Evolutionary conservation across 2,329 filamentous ascomycete species (phyloP), one percentile per base, ranked within the genome.

Genomic region (Sporothrix phasma): DNA sequence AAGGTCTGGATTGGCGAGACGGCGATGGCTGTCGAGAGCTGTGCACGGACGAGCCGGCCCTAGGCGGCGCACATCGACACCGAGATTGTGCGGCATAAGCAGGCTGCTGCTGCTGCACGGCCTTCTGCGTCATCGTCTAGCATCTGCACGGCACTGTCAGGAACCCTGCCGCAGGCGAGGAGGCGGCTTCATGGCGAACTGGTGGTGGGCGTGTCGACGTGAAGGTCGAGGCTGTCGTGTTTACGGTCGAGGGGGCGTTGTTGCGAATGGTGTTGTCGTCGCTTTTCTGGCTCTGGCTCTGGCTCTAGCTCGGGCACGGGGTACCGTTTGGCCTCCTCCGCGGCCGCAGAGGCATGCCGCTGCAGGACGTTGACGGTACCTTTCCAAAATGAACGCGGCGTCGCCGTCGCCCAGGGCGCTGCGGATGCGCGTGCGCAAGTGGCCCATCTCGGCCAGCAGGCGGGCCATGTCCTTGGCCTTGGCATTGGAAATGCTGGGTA

Each of bases 281-380:
- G 51, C n/a, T n/a, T 11, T n/a, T 53, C 29, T 10, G 22, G 24
- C 24, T 51, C 46, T 15, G 46, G 19, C 13, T 54, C 51, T 8
- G 17, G 5, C 8, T 39, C 19, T 10, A 22, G 37, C 37, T 59
- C 22, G 1, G 22, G 31, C 29, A 24, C 31, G 37, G 54, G 13
- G 24, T 10, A n/a, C 13, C 39, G 22, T 5, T 58, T n/a, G 11
- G 54, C 54, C 4, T 58, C 54, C 5, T 24, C 39, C 3, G 41
- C 22, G 22, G 45, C 45, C 3, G 69, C 68, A 51, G 72, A 68
- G 43, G 75, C 75, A 75, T 90, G 89, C 68, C 86, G 83, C 6
- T 87, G 87, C 5, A 92, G 81, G 0, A 87, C 84, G 71, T 89
- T 87, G 66, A 87, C n/a, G 80, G 66, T 88, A 86, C 24, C 83